Base-by-base conservation (phyloP, 345 rosid genomes). In the Lepidium didymum region DNA sequence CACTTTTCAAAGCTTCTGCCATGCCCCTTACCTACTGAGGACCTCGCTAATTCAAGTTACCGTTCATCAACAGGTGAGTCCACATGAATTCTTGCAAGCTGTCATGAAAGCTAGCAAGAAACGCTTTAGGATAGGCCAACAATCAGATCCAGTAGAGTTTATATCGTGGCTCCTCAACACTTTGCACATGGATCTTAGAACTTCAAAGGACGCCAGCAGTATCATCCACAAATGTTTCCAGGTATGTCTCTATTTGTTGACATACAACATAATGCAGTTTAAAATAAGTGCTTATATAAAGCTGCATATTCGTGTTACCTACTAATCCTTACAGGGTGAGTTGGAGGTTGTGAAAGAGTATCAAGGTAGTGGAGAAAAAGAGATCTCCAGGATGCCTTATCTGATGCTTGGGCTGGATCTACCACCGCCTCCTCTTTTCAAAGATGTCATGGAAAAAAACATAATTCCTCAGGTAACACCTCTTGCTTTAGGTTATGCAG, bases 371-470 rank as follows among this genome's bases (percentile, higher is more conserved):
- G 76, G 80, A 52, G 68, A 84, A 29, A 63, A 70, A 56, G 96
- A 86, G 78, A 75, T 82, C n/a, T 85, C 85, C 62, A 86, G 86
- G 78, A 94, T 89, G 97, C 86, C 96, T 23, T 94, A 84, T 79
- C 77, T 91, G 80, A 91, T 91, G 99, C 96, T 94, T 76, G 97
- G 97, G 23, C 78, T 94, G 67, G 99, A 94, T 82, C 83, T 94
- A 81, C 99, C 99, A 7, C 97, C 97, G 15, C 96, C 96, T 4
- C 99, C 97, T 37, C 90, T 94, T 63, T 94, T 94, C 81, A 82
- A 87, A 82, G 99, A 94, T 61, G 96, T 91, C 70, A 89, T 94
- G 99, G 99, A 94, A 81, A 94, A 94, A 78, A 94, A 91, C 76
- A 94, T 94, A 5, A 94, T 94, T 66, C 99, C 97, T 4, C 99